Percentiles rank a stretch among this genome's conserved stretches.
phyloP scores from a whole-genome alignment of 1,284 basidiomycete species.

The Fomitopsis betulina region DNA sequence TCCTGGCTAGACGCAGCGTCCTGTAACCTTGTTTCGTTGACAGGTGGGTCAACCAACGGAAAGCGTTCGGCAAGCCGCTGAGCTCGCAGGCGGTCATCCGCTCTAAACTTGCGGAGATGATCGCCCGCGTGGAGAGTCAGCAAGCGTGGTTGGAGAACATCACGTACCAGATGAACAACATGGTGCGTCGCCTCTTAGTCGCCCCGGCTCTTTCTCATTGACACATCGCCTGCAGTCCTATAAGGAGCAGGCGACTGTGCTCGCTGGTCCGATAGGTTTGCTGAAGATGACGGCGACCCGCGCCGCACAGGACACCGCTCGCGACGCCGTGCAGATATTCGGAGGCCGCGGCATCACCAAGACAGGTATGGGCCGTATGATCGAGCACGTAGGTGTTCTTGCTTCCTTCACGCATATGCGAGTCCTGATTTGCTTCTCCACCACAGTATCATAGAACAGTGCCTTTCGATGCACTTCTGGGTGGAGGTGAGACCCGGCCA shows the following conservation, averaged over 20 bases:
- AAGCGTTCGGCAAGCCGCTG: conserved; percentile 85
- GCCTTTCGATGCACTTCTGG: conserved; percentile 63
- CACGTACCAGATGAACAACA: conserved; percentile 90
- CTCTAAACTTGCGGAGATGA: conserved; percentile 82
- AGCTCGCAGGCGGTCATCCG: conserved; percentile 82
- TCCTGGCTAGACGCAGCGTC: conserved; percentile 8
- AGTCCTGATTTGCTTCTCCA: conserved; percentile 2
- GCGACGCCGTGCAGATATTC: conserved; percentile 52
- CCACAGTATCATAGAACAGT: conserved; percentile 60
- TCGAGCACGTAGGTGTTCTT: conserved; percentile 50
- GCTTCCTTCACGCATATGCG: neutral
- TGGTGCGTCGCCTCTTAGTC: conserved; percentile 38
- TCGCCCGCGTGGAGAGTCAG: conserved; percentile 72
- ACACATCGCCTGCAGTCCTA: conserved; percentile 22
- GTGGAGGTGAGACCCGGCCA: conserved; percentile 43
- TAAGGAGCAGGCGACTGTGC: conserved; percentile 35
- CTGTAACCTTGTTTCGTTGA: neutral
- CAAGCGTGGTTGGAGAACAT: conserved; percentile 90
- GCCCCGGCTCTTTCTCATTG: neutral
- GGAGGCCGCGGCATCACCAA: conserved; percentile 49
- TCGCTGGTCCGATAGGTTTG: conserved; percentile 34
- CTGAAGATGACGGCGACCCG: conserved; percentile 29
- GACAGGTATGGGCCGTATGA: conserved; percentile 49
- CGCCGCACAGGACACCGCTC: conserved; percentile 27
- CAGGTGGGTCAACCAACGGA: conserved; percentile 74